Percentiles rank a stretch among this genome's conserved stretches.
phyloP scores from a whole-genome alignment of 768 basidiomycete genomes.

The Suillus sp. region DNA sequence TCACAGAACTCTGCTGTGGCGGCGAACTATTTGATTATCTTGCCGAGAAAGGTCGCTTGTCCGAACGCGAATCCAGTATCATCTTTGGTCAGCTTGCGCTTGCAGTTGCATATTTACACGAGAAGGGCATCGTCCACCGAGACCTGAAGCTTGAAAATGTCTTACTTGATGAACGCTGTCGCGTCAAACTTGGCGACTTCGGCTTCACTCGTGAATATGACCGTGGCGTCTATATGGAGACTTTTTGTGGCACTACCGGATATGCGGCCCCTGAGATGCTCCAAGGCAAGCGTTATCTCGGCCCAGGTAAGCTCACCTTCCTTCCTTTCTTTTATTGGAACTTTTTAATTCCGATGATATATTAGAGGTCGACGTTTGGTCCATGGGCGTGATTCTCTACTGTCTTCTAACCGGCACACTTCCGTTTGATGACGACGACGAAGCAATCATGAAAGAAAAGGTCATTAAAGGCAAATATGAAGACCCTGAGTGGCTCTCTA shows the following conservation, averaged over 20 bases:
- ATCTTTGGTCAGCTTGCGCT: constrained; percentile 97
- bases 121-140: constrained; percentile 91
- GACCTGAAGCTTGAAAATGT: constrained; percentile 98
- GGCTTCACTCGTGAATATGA: constrained; percentile 95
- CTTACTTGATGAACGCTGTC: constrained; percentile 84
- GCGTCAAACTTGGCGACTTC: constrained; percentile 93
- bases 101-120: constrained; percentile 91
- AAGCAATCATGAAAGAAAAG: constrained; percentile 76
- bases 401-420: constrained; percentile 86
- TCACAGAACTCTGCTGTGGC: constrained; percentile 94
- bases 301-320: constrained; percentile 62
- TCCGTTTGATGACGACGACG: constrained; percentile 91
- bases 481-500: constrained; percentile 89
- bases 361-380: constrained; percentile 94
- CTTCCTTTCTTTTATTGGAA: neutral
- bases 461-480: constrained; percentile 88
- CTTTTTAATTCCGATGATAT: constrained; percentile 15
- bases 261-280: constrained; percentile 95
- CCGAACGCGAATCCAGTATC: constrained; percentile 79
- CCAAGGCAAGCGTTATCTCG: constrained; percentile 83
- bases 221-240: constrained; percentile 76
- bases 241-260: constrained; percentile 93
- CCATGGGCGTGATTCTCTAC: constrained; percentile 89
- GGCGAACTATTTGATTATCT: constrained; percentile 99
- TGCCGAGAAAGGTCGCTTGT: constrained; percentile 87